A percentile compares a stretch with the other conserved stretches of the same genome.
Conservation (phyloP, 176 grass and related monocot genomes). For the Avena eriantha region DNA sequence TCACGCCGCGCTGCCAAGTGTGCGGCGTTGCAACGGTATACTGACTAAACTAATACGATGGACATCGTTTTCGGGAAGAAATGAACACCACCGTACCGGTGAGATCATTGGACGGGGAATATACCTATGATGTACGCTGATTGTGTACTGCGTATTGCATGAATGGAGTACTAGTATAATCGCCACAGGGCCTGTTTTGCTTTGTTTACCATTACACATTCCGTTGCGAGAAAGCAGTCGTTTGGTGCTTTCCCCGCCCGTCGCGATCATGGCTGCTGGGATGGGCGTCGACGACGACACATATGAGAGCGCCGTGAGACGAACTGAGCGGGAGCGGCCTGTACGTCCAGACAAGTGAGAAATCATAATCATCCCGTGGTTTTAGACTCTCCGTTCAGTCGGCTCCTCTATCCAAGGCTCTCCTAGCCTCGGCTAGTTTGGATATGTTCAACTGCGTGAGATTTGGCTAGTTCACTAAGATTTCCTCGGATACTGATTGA, state of each 20-base stretch:
- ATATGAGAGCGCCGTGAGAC: background rate
- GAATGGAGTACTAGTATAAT: background rate
- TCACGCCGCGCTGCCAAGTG: constrained; percentile 44
- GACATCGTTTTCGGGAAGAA: constrained; percentile 30
- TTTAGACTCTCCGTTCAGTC: background rate
- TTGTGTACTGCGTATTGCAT: constrained; percentile 27
- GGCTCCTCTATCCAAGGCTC: background rate
- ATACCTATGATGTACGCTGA: constrained; percentile 8
- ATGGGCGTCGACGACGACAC: background rate
- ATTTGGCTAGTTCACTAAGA: background rate
- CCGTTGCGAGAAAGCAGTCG: constrained; percentile 36
- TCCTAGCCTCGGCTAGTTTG: background rate
- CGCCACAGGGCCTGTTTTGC: background rate
- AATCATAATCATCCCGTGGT: background rate
- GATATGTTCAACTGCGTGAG: background rate
- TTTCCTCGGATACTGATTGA: background rate
- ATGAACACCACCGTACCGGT: background rate
- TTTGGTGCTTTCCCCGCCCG: constrained; percentile 39
- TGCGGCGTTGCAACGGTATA: constrained; percentile 11
- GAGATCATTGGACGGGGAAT: constrained; percentile 39
- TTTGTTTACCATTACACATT: constrained; percentile 29
- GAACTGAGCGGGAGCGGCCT: background rate
- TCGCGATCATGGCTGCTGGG: constrained; percentile 35
- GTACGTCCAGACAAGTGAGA: background rate
- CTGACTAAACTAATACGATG: constrained; percentile 9